These are phyloP conservation scores for Fusarium siculi DNA, from an alignment of 2,329 filamentous ascomycete genomes.

Conservation along the genomic window DNA sequence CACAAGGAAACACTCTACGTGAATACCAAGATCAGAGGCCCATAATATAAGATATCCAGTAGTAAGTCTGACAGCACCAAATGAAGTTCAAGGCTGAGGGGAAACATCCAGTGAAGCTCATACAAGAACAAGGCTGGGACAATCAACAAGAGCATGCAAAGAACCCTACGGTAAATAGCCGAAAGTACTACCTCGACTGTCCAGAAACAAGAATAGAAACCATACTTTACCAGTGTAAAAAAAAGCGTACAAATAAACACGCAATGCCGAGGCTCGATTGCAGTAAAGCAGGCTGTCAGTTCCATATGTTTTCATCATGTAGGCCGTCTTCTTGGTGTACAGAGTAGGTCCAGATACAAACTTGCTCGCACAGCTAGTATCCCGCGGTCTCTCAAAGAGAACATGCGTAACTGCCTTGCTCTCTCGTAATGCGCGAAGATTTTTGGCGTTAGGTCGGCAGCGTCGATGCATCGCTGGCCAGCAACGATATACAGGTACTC, in stretches of 20 bases:
- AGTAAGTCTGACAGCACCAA: not conserved
- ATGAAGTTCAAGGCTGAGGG: accelerated
- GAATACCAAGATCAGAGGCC: too few species aligned
- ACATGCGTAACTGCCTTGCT: too few species aligned
- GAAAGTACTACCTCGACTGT: not conserved
- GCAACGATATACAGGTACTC: too few species aligned
- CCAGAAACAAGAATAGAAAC: not conserved
- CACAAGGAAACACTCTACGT: too few species aligned
- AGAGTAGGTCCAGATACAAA: not conserved
- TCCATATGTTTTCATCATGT: not conserved
- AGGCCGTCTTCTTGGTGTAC: accelerated
- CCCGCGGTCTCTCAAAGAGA: not conserved
- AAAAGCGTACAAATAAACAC: not conserved
- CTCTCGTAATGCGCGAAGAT: too few species aligned
- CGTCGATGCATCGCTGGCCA: not conserved
- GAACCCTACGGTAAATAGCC: not conserved
- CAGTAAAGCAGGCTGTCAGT: not conserved
- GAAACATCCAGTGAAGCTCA: not conserved
- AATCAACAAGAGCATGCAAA: not conserved
- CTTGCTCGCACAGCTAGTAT: not conserved
- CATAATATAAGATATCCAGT: not conserved
- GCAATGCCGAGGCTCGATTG: not conserved
- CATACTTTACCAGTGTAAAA: not conserved
- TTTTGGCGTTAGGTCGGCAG: not conserved
- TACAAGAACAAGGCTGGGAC: too few species aligned